phyloP scores from a whole-genome alignment of 176 grass and related monocot species.

The Eremochloa ophiuroides region DNA sequence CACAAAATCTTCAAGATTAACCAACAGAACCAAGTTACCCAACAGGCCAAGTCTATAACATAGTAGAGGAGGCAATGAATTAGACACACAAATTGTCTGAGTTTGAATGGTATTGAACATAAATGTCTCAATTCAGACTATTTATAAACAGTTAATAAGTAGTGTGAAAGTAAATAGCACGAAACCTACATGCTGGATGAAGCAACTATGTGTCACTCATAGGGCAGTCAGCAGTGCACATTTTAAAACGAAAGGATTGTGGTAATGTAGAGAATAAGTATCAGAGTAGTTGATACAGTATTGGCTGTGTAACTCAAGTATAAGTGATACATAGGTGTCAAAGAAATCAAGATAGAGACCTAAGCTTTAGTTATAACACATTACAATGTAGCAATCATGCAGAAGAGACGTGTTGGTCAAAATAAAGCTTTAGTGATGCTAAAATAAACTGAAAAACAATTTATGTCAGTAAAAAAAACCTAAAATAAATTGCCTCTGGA shows the following conservation, averaged over 20 bases:
- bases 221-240: neutral
- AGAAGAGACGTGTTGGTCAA: neutral
- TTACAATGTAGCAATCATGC: neutral
- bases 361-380: neutral
- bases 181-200: neutral
- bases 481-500: neutral
- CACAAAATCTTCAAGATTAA: neutral
- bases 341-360: neutral
- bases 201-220: neutral
- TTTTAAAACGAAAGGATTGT: neutral
- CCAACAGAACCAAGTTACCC: neutral
- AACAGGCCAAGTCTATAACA: neutral
- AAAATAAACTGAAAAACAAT: neutral
- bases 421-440: neutral
- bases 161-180: neutral
- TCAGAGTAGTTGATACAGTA: neutral
- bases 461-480: neutral
- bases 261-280: neutral
- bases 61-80: neutral
- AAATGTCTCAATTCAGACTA: constrained; percentile 3
- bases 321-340: neutral
- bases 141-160: neutral
- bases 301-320: neutral
- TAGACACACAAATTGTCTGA: neutral
- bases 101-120: neutral